Base-by-base conservation (phyloP, 2,329 filamentous ascomycete genomes). In the Chaetomium strumarium region DNA sequence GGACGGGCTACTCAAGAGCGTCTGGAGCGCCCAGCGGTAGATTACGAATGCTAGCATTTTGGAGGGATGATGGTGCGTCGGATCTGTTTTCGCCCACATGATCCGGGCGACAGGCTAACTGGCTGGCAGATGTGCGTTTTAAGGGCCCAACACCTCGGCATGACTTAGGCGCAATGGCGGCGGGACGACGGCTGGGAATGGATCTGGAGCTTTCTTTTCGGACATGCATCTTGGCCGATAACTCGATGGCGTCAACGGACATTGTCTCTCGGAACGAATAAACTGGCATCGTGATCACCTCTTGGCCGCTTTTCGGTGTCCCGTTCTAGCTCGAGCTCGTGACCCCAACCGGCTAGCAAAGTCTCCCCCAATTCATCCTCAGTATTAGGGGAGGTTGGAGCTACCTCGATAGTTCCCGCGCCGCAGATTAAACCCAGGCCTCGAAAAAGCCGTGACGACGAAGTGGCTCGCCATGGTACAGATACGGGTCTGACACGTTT, bases 1-100 rank as follows among this genome's bases (percentile, higher is more conserved):
- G 66, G 95, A 99, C 73, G 93, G 93, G 64, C 88, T 95, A 76
- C 75, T 99, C 75, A 97, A 97, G 89, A 88, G 76, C 73, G 93
- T 99, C 73, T 99, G 93, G 93, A 88, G 83, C 77, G 87, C 83
- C 63, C 72, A 79, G 70, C 77, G 80, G 75, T 83, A 82, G 77
- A 70, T 60, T 58, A 52, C 55, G 60, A 53, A 52, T 39, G 52
- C 50, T 53, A 45, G 50, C 40, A 51, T 55, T 56, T 56, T 57
- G 57, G 58, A 49, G 46, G 55, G 58, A 58, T 52, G 57, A 60
- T 62, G 56, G 60, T 59, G 55, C 51, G 64, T 59, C 43, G 10
- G 14, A 2, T 3, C 5, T 42, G 12, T 24, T 11, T 7, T 31
- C 33, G 29, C 13, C 14, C 10, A 1, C 29, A 13, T 8, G 34